Evolutionary conservation across 805 yeast species (phyloP).

Genomic region (Zygoascus tannicola): DNA sequence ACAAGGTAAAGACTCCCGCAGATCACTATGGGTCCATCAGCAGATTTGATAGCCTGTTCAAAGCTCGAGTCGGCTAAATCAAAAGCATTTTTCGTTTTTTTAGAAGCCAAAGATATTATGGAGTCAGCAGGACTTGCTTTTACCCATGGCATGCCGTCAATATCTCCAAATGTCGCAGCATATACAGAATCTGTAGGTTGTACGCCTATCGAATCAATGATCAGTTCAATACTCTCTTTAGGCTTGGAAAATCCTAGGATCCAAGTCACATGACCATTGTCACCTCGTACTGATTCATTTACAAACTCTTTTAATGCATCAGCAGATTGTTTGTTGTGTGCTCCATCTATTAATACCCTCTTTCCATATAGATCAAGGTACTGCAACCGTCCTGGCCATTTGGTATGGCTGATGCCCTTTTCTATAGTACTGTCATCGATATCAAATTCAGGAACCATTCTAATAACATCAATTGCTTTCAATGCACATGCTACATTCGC

Average conservation of each 20-base stretch:
- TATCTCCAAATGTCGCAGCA: constrained; percentile 54
- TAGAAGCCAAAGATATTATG: constrained; percentile 22
- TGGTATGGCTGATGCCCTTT: constrained; percentile 45
- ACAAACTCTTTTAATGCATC: constrained; percentile 54
- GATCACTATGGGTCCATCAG: constrained; percentile 32
- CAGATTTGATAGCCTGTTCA: neutral
- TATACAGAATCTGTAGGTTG: constrained; percentile 46
- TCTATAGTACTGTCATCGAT: constrained; percentile 32
- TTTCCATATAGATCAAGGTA: constrained; percentile 25
- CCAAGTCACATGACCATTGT: constrained; percentile 38
- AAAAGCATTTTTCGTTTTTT: constrained; percentile 16
- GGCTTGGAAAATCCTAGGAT: constrained; percentile 72
- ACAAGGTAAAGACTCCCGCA: constrained; percentile 67
- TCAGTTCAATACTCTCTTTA: constrained; percentile 47
- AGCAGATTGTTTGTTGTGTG: constrained; percentile 85
- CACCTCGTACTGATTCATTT: constrained; percentile 18
- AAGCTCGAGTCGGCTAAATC: constrained; percentile 15
- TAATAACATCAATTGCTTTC: constrained; percentile 37
- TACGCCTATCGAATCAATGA: constrained; percentile 38
- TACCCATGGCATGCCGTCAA: constrained; percentile 95
- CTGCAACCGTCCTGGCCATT: constrained; percentile 90
- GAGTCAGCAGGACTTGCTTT: constrained; percentile 34
- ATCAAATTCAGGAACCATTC: constrained; percentile 16
- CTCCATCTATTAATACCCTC: constrained; percentile 68
- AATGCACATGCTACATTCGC: constrained; percentile 64